Percentiles rank a stretch among this genome's conserved stretches.
These are phyloP conservation scores for Posidonia australis DNA, from an alignment of 106 monocot species.

Conservation along the genomic window DNA sequence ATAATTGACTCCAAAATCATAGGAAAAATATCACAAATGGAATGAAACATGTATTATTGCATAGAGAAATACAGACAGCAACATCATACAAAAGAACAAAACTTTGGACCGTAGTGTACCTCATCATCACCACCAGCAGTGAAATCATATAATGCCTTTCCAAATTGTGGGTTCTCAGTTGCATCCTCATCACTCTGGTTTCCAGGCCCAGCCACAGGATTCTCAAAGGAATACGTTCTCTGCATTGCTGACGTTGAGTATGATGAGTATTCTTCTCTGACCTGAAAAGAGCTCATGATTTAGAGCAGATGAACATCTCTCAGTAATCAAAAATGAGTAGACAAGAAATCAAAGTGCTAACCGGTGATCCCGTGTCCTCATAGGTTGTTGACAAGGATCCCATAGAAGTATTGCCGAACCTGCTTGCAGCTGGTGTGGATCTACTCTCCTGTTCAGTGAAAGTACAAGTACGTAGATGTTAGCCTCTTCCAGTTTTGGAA, in stretches of 20 bases:
- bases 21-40: too few relatives aligned
- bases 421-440: conserved; percentile 33
- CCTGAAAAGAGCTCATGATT: conserved; percentile 26
- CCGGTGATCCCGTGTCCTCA: conserved; percentile 45
- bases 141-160: conserved; percentile 94
- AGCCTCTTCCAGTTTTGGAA: too few relatives aligned
- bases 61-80: too few relatives aligned
- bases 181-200: conserved; percentile 46
- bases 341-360: conserved; percentile 13
- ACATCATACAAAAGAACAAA: too few relatives aligned
- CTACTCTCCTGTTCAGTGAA: conserved; percentile 36
- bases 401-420: conserved; percentile 32
- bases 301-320: conserved; percentile 1
- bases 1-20: background rate
- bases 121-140: conserved; percentile 98
- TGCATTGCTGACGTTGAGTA: conserved; percentile 51
- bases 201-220: conserved; percentile 60
- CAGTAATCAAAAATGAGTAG: background rate
- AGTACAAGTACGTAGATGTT: background rate
- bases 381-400: conserved; percentile 26
- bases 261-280: conserved; percentile 79
- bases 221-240: conserved; percentile 83
- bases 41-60: too few relatives aligned
- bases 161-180: conserved; percentile 50
- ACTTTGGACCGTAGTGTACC: conserved; percentile 19